Conservation (phyloP, 768 basidiomycete genomes). For the Lentinula raphanica region DNA sequence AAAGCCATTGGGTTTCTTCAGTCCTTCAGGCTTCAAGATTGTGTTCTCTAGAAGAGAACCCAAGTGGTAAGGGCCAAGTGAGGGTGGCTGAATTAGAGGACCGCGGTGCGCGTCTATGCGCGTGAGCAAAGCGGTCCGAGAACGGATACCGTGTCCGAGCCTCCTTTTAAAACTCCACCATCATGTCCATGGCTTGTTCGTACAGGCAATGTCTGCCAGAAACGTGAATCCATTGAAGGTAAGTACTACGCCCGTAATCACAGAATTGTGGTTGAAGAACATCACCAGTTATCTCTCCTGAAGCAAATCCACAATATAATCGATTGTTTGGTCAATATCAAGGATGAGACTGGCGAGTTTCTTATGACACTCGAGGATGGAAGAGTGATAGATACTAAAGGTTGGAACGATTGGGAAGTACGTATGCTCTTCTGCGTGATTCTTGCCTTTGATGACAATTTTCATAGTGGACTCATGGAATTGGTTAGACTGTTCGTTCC, state of each 20-base stretch:
- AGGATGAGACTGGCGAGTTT: slow-evolving; percentile 49
- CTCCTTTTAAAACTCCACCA: too few relatives aligned
- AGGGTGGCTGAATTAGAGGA: too few relatives aligned
- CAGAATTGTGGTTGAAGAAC: background rate
- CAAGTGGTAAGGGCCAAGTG: too few relatives aligned
- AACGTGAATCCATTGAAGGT: slow-evolving; percentile 27
- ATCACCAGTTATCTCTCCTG: slow-evolving; percentile 11
- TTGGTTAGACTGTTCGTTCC: slow-evolving; percentile 21
- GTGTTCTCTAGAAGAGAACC: too few relatives aligned
- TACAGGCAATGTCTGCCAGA: slow-evolving; percentile 23
- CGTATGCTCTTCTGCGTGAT: slow-evolving; percentile 4
- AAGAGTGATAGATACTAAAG: slow-evolving; percentile 51
- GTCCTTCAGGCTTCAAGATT: too few relatives aligned
- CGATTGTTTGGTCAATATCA: slow-evolving; percentile 44
- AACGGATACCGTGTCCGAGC: too few relatives aligned
- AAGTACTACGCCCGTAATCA: too few relatives aligned
- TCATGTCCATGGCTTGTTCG: background rate
- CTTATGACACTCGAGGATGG: slow-evolving; percentile 44
- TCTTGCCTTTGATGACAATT: background rate
- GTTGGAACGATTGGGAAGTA: slow-evolving; percentile 54
- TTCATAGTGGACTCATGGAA: slow-evolving; percentile 38
- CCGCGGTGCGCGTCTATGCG: too few relatives aligned
- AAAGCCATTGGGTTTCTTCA: too few relatives aligned
- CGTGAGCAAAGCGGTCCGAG: too few relatives aligned
- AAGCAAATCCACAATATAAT: slow-evolving; percentile 31